phyloP scores from a whole-genome alignment of 2,329 filamentous ascomycete species.

The Helotiales sp. region DNA sequence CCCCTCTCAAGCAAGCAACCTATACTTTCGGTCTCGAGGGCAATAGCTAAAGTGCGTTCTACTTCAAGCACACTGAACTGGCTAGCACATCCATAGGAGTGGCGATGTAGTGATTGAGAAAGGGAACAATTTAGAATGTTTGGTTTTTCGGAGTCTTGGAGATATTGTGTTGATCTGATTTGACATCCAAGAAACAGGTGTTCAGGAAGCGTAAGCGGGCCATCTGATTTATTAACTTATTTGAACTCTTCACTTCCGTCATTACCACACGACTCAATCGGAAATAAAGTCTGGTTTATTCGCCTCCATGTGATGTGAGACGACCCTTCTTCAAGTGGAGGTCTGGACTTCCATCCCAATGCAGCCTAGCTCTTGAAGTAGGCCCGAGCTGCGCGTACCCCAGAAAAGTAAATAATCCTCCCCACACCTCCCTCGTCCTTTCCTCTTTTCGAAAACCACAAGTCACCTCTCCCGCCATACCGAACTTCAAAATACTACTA shows the following conservation, averaged over 20 bases:
- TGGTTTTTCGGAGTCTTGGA: too few relatives aligned
- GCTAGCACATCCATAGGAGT: conserved; percentile 8
- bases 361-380: not conserved
- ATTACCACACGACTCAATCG: not conserved
- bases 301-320: not conserved
- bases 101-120: too few relatives aligned
- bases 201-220: too few relatives aligned
- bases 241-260: too few relatives aligned
- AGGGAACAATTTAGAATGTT: too few relatives aligned
- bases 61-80: not conserved
- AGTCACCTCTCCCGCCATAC: not conserved
- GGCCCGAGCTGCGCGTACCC: not conserved
- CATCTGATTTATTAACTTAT: too few relatives aligned
- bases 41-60: conserved; percentile 44
- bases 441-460: not conserved
- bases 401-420: conserved; percentile 11
- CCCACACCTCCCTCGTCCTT: not conserved
- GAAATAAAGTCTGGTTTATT: too few relatives aligned
- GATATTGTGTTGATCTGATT: too few relatives aligned
- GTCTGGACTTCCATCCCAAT: not conserved
- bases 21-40: conserved; percentile 54
- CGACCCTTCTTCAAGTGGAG: not conserved
- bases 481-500: not conserved
- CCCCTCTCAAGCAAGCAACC: conserved; percentile 57
- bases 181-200: too few relatives aligned